Percentiles rank a stretch among this genome's conserved stretches.
Evolutionary conservation across 1,284 basidiomycete genomes (phyloP).

Genomic region (Fistulina hepatica): DNA sequence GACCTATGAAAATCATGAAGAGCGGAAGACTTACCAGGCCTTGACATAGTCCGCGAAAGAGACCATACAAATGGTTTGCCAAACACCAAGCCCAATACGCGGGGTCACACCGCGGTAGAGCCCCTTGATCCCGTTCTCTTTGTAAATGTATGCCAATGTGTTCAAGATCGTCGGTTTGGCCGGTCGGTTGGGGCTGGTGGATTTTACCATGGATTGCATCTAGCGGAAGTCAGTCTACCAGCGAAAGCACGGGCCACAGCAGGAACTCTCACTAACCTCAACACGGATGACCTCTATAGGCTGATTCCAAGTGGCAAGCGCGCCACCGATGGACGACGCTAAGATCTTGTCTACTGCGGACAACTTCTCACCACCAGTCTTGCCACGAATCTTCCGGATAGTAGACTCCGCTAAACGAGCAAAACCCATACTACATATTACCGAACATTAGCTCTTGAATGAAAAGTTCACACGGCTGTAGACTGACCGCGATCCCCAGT

Average conservation of each 20-base stretch:
- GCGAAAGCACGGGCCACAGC: not conserved
- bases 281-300: slow-evolving; percentile 96
- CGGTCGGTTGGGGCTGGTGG: slow-evolving; percentile 48
- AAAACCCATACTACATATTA: slow-evolving; percentile 78
- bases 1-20: not conserved
- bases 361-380: slow-evolving; percentile 66
- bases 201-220: slow-evolving; percentile 99
- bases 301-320: slow-evolving; percentile 98
- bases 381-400: slow-evolving; percentile 73
- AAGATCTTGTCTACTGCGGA: slow-evolving; percentile 80
- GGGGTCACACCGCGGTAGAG: slow-evolving; percentile 97
- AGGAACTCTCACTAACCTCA: slow-evolving; percentile 41
- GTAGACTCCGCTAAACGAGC: slow-evolving; percentile 83
- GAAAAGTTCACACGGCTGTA: slow-evolving; percentile 1
- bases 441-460: slow-evolving; percentile 7
- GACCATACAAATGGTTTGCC: slow-evolving; percentile 98
- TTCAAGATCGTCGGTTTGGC: slow-evolving; percentile 87
- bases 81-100: slow-evolving; percentile 90
- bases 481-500: slow-evolving; percentile 92
- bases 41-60: slow-evolving; percentile 95
- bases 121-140: slow-evolving; percentile 93
- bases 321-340: slow-evolving; percentile 88
- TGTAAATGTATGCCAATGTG: slow-evolving; percentile 89
- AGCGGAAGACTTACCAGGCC: slow-evolving; percentile 38
- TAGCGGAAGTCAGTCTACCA: slow-evolving; percentile 22